Base-by-base conservation (phyloP, 306 rosid genomes). In the Oemleria cerasiformis region DNA sequence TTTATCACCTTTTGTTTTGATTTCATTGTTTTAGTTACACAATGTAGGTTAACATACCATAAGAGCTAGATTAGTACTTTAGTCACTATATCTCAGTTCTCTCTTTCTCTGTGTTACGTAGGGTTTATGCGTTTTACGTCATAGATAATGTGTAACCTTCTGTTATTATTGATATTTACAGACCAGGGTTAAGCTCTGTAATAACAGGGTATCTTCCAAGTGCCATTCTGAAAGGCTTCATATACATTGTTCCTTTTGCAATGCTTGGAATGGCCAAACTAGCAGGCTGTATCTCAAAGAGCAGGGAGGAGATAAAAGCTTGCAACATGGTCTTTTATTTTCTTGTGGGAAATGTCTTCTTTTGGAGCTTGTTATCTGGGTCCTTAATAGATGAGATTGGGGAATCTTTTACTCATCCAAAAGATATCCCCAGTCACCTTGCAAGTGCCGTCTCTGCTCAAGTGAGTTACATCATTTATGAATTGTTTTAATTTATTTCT, bases 321-420 rank as follows among this genome's bases (percentile, higher is more conserved):
- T 91, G 97, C 84, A 89, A 88, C 88, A 91, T 91, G 97, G 91
- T 91, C 70, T 93, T 93, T 84, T 93, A 87, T 78, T 93, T 93
- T 81, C 85, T 88, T 59, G 90, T 93, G 41, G 98, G 97, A 77
- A 93, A 93, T 76, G 94, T 93, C 25, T 93, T 93, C 87, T 85
- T 93, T 61, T 73, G 86, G 77, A 93, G 96, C 60, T 83, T 93
- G 77, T 75, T 93, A 77, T 93, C 98, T 14, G 98, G 98, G 48
- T 88, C 98, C 25, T 89, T 93, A 65, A 84, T 93, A 30, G 98
- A 93, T 80, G 83, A 76, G 55, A 84, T 93, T 66, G 98, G 92
- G 23, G 80, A 85, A 70, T 91, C 88, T 70, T 58, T 91, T 62
- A 82, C 80, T 66, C 83, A 84, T 49, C 97, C 98, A 6, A 86